Percentiles rank a stretch among this genome's conserved stretches.
Conservation (phyloP, 306 rosid genomes). For the Calophaca sinica region DNA sequence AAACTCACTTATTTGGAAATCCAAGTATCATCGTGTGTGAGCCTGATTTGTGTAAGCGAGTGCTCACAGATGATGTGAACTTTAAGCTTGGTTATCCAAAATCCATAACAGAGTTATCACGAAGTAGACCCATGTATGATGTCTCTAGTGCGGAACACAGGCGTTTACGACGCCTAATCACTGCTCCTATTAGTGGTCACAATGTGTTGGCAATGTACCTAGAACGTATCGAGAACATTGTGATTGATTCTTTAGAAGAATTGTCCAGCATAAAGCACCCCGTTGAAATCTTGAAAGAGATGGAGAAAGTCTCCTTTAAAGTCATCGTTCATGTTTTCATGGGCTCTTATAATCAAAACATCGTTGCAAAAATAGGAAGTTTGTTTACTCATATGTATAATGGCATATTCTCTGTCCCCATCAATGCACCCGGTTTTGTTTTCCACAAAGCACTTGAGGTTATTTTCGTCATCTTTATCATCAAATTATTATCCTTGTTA, state of each 20-base stretch:
- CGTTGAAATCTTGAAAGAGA: conserved; percentile 37
- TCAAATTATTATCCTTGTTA: no score
- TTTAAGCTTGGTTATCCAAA: conserved; percentile 47
- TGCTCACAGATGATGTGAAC: conserved; percentile 36
- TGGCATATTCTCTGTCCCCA: neutral
- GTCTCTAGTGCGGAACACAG: conserved; percentile 32
- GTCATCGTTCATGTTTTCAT: conserved; percentile 47
- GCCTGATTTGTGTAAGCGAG: conserved; percentile 32
- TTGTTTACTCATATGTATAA: neutral
- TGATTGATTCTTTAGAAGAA: conserved; percentile 25
- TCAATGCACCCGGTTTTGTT: conserved; percentile 44
- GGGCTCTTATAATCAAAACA: conserved; percentile 19
- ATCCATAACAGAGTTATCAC: neutral
- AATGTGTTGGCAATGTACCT: conserved; percentile 21
- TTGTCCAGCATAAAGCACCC: conserved; percentile 42
- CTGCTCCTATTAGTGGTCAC: conserved; percentile 42
- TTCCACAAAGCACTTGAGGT: conserved; percentile 50
- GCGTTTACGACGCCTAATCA: conserved; percentile 32
- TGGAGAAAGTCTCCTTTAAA: conserved; percentile 28
- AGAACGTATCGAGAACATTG: conserved; percentile 37
- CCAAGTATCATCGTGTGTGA: neutral
- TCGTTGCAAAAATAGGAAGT: neutral
- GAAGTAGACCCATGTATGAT: neutral
- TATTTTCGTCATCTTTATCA: neutral
- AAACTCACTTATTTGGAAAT: neutral